Conservation (phyloP, 2,329 filamentous ascomycete species). For the Aspergillus fumigatus region DNA sequence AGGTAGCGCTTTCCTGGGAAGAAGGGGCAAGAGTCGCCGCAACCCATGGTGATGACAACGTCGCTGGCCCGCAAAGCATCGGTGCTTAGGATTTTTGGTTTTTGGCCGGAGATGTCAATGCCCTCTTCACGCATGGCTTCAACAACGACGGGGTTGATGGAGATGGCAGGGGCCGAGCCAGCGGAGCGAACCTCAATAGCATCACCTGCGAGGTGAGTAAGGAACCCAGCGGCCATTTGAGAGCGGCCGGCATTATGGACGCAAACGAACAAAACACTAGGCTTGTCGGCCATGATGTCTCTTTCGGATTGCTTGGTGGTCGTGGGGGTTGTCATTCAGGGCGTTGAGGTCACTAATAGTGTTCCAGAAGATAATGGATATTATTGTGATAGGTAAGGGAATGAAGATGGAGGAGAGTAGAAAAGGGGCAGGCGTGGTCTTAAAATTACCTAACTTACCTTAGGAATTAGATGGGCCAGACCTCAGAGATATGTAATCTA, state of each 20-base stretch:
- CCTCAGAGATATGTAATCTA: not conserved
- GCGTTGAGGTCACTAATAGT: not conserved
- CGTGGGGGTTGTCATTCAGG: not conserved
- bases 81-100: conserved; percentile 21
- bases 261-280: conserved; percentile 26
- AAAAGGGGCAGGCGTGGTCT: no score
- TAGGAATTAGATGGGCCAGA: not conserved
- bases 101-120: conserved; percentile 19
- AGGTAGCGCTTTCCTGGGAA: conserved; percentile 25
- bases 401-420: not conserved
- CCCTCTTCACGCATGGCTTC: conserved; percentile 26
- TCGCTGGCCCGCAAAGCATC: conserved; percentile 21
- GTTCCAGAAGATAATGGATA: not conserved
- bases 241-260: conserved; percentile 26
- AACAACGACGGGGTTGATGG: conserved; percentile 20
- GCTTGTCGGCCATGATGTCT: conserved; percentile 22
- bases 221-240: conserved; percentile 21
- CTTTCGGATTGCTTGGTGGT: not conserved
- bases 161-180: conserved; percentile 22
- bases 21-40: conserved; percentile 23
- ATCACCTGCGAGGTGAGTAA: conserved; percentile 10
- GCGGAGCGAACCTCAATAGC: conserved; percentile 22
- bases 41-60: conserved; percentile 27
- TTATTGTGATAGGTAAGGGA: not conserved
- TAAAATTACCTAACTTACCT: no score